A percentile compares a stretch with the other conserved stretches of the same genome.
Conservation (phyloP, 352 stramenopile species). For the Phytophthora cryptogea region DNA sequence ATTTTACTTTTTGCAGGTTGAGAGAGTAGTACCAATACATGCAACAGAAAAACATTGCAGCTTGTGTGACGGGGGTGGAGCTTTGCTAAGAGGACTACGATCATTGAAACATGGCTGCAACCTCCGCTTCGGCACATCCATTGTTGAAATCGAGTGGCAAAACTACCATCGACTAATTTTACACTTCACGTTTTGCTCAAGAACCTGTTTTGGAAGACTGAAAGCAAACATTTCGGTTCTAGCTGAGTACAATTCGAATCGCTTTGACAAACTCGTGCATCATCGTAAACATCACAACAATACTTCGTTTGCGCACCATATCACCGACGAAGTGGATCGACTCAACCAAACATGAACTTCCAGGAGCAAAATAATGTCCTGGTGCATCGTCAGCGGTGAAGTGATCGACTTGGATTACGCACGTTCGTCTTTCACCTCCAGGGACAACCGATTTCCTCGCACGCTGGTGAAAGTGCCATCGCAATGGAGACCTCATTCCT, state of each 20-base stretch:
- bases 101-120: not conserved
- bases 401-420: slow-evolving; percentile 9
- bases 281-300: not conserved
- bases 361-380: too few relatives aligned
- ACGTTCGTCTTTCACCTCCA: not conserved
- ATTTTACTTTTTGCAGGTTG: not conserved
- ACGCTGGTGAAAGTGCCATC: not conserved
- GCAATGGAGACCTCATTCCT: slow-evolving; percentile 3
- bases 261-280: not conserved
- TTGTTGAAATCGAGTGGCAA: not conserved
- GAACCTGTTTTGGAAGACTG: not conserved
- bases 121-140: not conserved
- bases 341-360: not conserved
- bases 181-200: not conserved
- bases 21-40: slow-evolving; percentile 42
- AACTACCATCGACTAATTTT: slow-evolving; percentile 4
- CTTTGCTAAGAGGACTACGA: not conserved
- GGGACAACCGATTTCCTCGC: not conserved
- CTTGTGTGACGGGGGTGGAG: slow-evolving; percentile 30
- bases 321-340: not conserved
- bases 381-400: slow-evolving; percentile 9
- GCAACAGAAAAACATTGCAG: slow-evolving; percentile 69
- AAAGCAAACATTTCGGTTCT: not conserved
- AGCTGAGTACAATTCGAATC: not conserved
- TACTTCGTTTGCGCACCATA: slow-evolving; percentile 7